These are phyloP conservation scores for Choiromyces venosus DNA, from an alignment of 495 filamentous ascomycete species.

Conservation along the genomic window DNA sequence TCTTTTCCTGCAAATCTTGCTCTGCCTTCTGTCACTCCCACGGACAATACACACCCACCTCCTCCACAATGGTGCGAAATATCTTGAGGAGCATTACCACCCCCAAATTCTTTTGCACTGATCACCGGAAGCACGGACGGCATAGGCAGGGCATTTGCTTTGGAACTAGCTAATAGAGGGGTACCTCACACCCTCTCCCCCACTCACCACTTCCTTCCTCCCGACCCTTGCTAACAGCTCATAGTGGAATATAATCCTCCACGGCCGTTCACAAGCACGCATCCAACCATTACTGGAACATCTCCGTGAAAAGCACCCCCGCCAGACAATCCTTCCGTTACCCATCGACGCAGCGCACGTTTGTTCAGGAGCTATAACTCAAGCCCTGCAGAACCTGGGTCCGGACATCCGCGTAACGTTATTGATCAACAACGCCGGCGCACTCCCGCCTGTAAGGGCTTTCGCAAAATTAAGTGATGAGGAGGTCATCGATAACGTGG, in stretches of 20 bases:
- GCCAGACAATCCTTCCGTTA: slow-evolving; percentile 19
- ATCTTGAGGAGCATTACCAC: slow-evolving; percentile 16
- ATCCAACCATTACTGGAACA: slow-evolving; percentile 15
- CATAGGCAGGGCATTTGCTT: slow-evolving; percentile 52
- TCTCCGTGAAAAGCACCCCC: slow-evolving; percentile 12
- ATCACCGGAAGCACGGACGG: slow-evolving; percentile 58
- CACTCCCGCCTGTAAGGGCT: slow-evolving; percentile 15
- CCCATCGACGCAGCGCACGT: slow-evolving; percentile 8
- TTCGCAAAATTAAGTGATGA: slow-evolving; percentile 18
- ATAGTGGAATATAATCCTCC: slow-evolving; percentile 36
- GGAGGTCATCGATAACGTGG: slow-evolving; percentile 26
- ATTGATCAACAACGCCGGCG: slow-evolving; percentile 30
- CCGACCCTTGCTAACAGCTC: no score
- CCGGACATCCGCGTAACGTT: slow-evolving; percentile 11
- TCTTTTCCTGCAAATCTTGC: slow-evolving; percentile 9
- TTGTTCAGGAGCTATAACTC: not conserved
- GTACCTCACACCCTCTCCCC: slow-evolving; percentile 4
- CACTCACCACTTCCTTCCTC: no score
- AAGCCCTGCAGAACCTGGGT: not conserved
- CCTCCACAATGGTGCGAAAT: slow-evolving; percentile 18
- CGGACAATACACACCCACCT: slow-evolving; percentile 24
- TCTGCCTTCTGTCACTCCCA: slow-evolving; percentile 26
- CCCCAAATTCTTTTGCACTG: slow-evolving; percentile 50
- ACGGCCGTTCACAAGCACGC: slow-evolving; percentile 20
- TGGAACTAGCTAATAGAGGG: slow-evolving; percentile 51